phyloP scores from a whole-genome alignment of 192 early-diverging fungal species.

The Coemansia sp. region DNA sequence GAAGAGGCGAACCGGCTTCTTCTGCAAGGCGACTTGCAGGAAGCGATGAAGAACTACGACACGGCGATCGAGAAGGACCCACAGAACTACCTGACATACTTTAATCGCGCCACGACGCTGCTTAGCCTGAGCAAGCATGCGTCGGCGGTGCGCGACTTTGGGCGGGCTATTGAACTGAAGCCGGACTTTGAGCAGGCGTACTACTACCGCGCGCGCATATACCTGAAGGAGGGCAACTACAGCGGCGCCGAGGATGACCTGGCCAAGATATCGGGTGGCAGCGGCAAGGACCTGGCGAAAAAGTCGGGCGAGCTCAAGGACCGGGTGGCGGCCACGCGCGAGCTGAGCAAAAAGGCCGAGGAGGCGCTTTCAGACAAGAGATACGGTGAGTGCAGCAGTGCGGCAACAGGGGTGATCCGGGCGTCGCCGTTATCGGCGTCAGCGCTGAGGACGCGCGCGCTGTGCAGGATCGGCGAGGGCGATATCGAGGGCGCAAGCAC shows the following conservation, averaged over 20 bases:
- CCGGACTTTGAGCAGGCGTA: constrained; percentile 80
- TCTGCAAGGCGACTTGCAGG: constrained; percentile 34
- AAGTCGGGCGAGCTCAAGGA: constrained; percentile 37
- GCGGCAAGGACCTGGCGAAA: constrained; percentile 12
- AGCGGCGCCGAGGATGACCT: constrained; percentile 64
- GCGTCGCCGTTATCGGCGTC: constrained; percentile 58
- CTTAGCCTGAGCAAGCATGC: constrained; percentile 69
- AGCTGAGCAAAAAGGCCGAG: constrained; percentile 39
- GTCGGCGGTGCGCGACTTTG: constrained; percentile 81
- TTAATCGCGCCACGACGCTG: constrained; percentile 81
- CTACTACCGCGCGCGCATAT: constrained; percentile 70
- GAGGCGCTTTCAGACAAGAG: constrained; percentile 44
- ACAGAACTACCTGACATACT: constrained; percentile 82
- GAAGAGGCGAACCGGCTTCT: constrained; percentile 51
- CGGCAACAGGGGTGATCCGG: constrained; percentile 57
- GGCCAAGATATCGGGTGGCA: constrained; percentile 9
- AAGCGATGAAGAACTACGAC: constrained; percentile 46
- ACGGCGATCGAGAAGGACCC: constrained; percentile 68
- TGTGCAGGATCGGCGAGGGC: constrained; percentile 69
- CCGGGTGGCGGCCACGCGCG: constrained; percentile 51
- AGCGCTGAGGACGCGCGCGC: constrained; percentile 65
- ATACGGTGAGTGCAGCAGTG: constrained; percentile 58
- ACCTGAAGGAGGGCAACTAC: constrained; percentile 68
- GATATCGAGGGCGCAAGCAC: constrained; percentile 85
- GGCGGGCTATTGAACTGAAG: constrained; percentile 73